Evolutionary conservation across 2,329 filamentous ascomycete genomes (phyloP), one percentile per base, ranked within the genome.

Genomic region (Pseudocercospora fijiensis): DNA sequence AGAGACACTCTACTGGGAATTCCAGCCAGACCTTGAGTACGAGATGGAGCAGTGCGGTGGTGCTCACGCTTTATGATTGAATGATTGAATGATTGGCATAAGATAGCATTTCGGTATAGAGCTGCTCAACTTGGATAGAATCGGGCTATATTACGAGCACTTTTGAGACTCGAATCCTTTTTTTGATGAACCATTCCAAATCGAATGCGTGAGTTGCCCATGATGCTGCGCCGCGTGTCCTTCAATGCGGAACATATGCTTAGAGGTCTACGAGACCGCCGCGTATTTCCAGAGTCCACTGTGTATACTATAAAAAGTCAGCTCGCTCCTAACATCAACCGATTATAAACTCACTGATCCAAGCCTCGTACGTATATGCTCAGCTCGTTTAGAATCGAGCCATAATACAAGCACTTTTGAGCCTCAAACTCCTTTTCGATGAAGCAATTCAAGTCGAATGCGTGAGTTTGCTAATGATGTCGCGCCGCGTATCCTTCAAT

Each of bases 1-100:
- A 1, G 82, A 84, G 57, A 76, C 76, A 9, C 65, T 84, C 49
- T 84, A 83, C 64, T 82, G 78, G 71, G 82, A 84, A 68, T 82
- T 83, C 27, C 82, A 84, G 71, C 82, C 82, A 2, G 80, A 84
- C 68, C 71, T 82, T 20, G 78, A 83, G 56, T 83, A 67, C 37
- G 73, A 75, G 62, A 70, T 70, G 20, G 66, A 67, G 61, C 68
- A 72, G 66, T 71, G 71, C 30, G 61, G 64, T 6, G 71, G 69
- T 28, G 71, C 65, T 30, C 70, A 73, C 41, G 70, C 66, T 52
- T 33, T 24, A 4, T 71, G 64, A 67, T 33, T 18, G 28, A 27
- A 4, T 71, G 64, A 67, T 33, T 18, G 28, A 27, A 11, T 43
- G 52, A 41, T 33, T 9, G 24, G 53, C 9, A 24, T 41, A 28